A percentile compares a stretch with the other conserved stretches of the same genome.
These are phyloP conservation scores for Calonectria leucothoes DNA, from an alignment of 2,329 filamentous ascomycete species.

Conservation along the genomic window DNA sequence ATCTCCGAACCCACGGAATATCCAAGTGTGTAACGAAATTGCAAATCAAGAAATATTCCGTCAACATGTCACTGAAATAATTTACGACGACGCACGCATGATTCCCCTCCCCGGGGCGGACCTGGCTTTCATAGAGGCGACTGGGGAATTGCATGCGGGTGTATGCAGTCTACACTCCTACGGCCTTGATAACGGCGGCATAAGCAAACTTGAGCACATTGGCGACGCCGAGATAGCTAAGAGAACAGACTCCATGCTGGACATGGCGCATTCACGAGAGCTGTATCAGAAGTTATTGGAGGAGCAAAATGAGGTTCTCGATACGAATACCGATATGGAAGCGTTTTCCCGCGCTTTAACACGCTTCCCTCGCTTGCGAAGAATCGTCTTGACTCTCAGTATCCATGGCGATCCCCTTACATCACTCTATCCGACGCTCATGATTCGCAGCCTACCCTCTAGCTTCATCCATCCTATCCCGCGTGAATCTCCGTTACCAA, in stretches of 20 bases:
- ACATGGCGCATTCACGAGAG: not conserved
- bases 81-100: constrained; percentile 49
- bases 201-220: not conserved
- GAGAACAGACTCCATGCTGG: not conserved
- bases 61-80: constrained; percentile 48
- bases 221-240: not conserved
- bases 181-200: not conserved
- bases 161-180: not conserved
- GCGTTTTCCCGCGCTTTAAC: not conserved
- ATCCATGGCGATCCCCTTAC: not conserved
- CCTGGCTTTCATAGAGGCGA: not conserved
- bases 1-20: constrained; percentile 52
- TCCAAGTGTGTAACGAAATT: constrained; percentile 51
- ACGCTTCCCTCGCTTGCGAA: not conserved
- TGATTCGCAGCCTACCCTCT: not conserved
- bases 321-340: not conserved
- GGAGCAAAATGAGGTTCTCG: not conserved
- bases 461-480: not conserved
- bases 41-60: constrained; percentile 49
- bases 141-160: not conserved
- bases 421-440: not conserved
- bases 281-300: not conserved
- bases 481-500: not conserved
- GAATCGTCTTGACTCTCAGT: not conserved
- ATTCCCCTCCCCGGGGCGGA: not conserved